A percentile compares a stretch with the other conserved stretches of the same genome.
Conservation (phyloP, 257 asterid genomes). For the Solanum bukasovii region DNA sequence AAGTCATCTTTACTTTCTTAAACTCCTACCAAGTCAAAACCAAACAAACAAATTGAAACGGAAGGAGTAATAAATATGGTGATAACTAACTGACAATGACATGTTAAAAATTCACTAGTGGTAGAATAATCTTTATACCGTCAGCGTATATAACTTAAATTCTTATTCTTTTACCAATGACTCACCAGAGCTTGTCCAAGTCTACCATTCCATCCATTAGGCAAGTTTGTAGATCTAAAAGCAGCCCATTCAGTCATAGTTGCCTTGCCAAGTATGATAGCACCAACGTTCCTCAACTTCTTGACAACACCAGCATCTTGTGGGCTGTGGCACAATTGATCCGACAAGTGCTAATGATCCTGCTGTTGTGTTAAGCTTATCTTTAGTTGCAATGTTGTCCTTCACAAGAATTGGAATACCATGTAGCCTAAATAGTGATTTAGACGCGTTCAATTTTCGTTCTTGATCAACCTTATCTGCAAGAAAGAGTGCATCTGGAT, state of each 20-base stretch:
- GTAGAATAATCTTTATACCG: neutral
- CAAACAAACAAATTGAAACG: too few relatives aligned
- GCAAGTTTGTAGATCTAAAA: constrained; percentile 10
- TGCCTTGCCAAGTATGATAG: constrained; percentile 41
- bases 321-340: constrained; percentile 21
- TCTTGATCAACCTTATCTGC: constrained; percentile 34
- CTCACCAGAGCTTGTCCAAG: constrained; percentile 52
- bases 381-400: constrained; percentile 40
- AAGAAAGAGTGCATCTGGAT: constrained; percentile 33
- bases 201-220: constrained; percentile 41
- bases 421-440: constrained; percentile 11
- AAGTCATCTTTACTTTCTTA: too few relatives aligned
- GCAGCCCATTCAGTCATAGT: constrained; percentile 41
- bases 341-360: constrained; percentile 35
- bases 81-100: neutral
- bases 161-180: neutral
- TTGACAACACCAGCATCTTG: constrained; percentile 35
- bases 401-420: constrained; percentile 36
- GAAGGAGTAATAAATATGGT: too few relatives aligned
- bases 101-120: neutral
- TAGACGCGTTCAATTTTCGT: neutral
- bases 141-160: neutral
- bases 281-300: constrained; percentile 35
- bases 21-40: too few relatives aligned
- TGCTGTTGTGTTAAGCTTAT: constrained; percentile 41